A percentile compares a stretch with the other conserved stretches of the same genome.
These are phyloP conservation scores for Russula ochroleuca DNA, from an alignment of 768 basidiomycete genomes.

Conservation along the genomic window DNA sequence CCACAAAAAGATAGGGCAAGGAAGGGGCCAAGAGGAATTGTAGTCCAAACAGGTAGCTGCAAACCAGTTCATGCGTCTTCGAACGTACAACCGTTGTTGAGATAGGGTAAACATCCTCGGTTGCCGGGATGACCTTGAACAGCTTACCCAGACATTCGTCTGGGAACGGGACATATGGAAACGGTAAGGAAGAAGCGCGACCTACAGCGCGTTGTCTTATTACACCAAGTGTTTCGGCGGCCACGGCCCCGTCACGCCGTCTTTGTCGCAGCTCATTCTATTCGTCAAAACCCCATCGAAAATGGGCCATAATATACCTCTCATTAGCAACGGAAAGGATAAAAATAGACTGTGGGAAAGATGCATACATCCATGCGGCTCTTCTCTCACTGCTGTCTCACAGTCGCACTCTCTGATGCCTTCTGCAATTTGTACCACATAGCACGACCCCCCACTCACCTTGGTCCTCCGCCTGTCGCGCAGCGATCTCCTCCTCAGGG, in stretches of 20 bases:
- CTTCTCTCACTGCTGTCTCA: no score
- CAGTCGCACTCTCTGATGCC: no score
- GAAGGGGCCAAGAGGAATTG: background rate
- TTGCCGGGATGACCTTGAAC: constrained; percentile 59
- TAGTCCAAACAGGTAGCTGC: background rate
- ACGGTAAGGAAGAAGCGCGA: no score
- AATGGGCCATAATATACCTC: no score
- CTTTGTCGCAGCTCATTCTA: no score
- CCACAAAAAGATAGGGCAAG: background rate
- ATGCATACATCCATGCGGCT: no score
- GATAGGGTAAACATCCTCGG: constrained; percentile 76
- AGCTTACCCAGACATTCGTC: constrained; percentile 63
- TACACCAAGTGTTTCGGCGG: no score
- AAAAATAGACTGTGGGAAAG: no score
- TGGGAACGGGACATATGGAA: constrained; percentile 32
- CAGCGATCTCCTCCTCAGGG: constrained; percentile 71
- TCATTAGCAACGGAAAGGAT: no score
- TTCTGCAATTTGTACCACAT: constrained; percentile 54
- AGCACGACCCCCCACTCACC: constrained; percentile 80
- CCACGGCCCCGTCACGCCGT: no score
- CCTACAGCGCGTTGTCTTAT: no score
- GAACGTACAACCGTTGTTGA: constrained; percentile 44
- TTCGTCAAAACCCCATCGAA: no score
- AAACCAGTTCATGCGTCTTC: constrained; percentile 12
- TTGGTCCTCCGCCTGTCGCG: constrained; percentile 56